Percentiles rank a stretch among this genome's conserved stretches.
Conservation (phyloP, 164 flowering plant genomes). For the Vitis amurensis region DNA sequence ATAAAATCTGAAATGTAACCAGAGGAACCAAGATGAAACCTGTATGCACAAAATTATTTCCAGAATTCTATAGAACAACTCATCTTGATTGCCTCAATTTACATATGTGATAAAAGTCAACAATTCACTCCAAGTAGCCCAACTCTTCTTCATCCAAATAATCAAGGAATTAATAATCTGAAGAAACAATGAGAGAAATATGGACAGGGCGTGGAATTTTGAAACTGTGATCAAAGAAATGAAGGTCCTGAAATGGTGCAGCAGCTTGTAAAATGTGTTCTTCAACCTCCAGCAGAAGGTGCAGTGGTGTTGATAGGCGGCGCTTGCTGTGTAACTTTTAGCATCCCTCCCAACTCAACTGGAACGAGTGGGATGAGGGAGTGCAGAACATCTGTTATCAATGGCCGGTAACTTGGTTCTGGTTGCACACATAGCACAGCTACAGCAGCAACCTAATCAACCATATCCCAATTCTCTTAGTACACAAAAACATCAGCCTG, state of each 20-base stretch:
- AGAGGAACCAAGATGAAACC: not conserved
- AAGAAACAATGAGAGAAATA: not conserved
- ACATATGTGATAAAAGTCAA: constrained; percentile 23
- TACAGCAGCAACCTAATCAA: constrained; percentile 76
- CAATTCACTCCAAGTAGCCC: not conserved
- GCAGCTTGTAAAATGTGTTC: not conserved
- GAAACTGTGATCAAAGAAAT: not conserved
- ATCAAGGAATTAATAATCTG: not conserved
- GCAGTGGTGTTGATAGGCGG: constrained; percentile 12
- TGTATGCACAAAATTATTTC: constrained; percentile 1
- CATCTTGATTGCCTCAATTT: constrained; percentile 23
- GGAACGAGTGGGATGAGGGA: constrained; percentile 83
- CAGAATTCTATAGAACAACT: constrained; percentile 6
- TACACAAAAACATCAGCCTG: too few relatives aligned
- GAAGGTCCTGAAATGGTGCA: constrained; percentile 2
- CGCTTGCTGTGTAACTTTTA: constrained; percentile 38
- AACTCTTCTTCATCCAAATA: not conserved
- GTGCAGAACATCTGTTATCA: constrained; percentile 79
- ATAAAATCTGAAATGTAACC: too few relatives aligned
- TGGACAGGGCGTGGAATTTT: not conserved
- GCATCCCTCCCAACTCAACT: constrained; percentile 71
- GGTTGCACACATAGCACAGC: constrained; percentile 87
- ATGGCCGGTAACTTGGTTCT: constrained; percentile 81
- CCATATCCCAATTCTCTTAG: not conserved
- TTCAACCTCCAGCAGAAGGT: constrained; percentile 3